phyloP scores from a whole-genome alignment of 331 rosid species.

The Pyrus hybrid region DNA sequence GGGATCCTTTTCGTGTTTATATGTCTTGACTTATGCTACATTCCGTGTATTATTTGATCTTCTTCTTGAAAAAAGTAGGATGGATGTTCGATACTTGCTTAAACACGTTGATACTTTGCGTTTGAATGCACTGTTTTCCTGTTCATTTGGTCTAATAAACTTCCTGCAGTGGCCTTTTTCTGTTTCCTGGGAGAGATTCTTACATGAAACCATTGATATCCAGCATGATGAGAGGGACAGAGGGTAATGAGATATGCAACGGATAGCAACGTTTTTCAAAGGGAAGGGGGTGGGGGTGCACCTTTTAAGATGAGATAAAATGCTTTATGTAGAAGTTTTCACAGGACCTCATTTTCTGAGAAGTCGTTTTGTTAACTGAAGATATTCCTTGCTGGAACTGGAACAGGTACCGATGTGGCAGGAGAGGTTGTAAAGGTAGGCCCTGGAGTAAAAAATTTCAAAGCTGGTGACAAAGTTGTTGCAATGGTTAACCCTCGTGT shows the following conservation, averaged over 20 bases:
- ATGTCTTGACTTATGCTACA: not conserved
- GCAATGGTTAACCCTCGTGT: slow-evolving; percentile 25
- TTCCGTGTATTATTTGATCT: not conserved
- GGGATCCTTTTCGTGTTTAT: too few relatives aligned
- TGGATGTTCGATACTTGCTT: not conserved
- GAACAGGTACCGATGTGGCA: slow-evolving; percentile 53
- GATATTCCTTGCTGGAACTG: not conserved
- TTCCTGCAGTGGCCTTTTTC: not conserved
- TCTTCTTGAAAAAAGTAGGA: not conserved
- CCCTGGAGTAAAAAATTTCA: slow-evolving; percentile 42
- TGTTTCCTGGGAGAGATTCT: not conserved
- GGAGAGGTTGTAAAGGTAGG: slow-evolving; percentile 71
- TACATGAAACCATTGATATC: too few relatives aligned
- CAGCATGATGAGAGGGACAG: too few relatives aligned
- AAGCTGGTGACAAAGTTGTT: slow-evolving; percentile 72
- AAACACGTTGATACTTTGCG: not conserved
- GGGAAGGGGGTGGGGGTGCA: too few relatives aligned
- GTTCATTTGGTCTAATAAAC: not conserved
- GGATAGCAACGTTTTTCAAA: too few relatives aligned
- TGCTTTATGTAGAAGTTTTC: too few relatives aligned
- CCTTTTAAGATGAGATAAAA: too few relatives aligned
- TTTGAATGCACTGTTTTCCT: not conserved
- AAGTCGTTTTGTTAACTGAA: too few relatives aligned
- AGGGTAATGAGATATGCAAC: too few relatives aligned
- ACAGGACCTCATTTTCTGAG: too few relatives aligned